phyloP scores from a whole-genome alignment of 371 early-diverging fungal species.

The Basidiobolus meristosporus region DNA sequence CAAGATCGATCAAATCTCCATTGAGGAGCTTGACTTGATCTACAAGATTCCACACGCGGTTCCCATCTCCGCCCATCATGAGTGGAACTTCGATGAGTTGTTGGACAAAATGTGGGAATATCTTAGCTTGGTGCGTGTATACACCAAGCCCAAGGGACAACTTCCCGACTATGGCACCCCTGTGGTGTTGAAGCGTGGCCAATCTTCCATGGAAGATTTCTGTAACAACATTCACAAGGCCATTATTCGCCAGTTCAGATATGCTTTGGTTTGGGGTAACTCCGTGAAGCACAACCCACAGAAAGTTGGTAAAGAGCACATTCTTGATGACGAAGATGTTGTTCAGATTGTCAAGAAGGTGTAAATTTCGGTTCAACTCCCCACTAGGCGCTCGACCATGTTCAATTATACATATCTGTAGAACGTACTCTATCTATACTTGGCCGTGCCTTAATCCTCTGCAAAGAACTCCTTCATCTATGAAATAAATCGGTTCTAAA shows the following conservation, averaged over 20 bases:
- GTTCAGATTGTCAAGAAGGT: conserved; percentile 90
- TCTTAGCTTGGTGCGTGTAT: conserved; percentile 46
- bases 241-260: conserved; percentile 88
- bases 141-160: conserved; percentile 97
- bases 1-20: conserved; percentile 87
- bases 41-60: conserved; percentile 97
- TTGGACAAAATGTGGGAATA: conserved; percentile 90
- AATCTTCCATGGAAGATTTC: conserved; percentile 80
- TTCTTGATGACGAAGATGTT: conserved; percentile 94
- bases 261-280: conserved; percentile 96
- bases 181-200: conserved; percentile 72
- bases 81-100: conserved; percentile 98
- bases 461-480: too few species aligned
- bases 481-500: too few species aligned
- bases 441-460: too few species aligned
- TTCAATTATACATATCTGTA: too few species aligned
- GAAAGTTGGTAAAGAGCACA: conserved; percentile 96
- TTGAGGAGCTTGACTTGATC: conserved; percentile 72
- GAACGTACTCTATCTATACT: too few species aligned
- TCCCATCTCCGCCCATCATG: conserved; percentile 93
- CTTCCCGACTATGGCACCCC: conserved; percentile 95
- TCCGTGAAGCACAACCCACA: conserved; percentile 98
- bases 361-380: too few species aligned
- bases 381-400: too few species aligned
- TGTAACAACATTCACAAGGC: conserved; percentile 97